phyloP scores from a whole-genome alignment of 768 basidiomycete species.

The Tricholoma sp. region DNA sequence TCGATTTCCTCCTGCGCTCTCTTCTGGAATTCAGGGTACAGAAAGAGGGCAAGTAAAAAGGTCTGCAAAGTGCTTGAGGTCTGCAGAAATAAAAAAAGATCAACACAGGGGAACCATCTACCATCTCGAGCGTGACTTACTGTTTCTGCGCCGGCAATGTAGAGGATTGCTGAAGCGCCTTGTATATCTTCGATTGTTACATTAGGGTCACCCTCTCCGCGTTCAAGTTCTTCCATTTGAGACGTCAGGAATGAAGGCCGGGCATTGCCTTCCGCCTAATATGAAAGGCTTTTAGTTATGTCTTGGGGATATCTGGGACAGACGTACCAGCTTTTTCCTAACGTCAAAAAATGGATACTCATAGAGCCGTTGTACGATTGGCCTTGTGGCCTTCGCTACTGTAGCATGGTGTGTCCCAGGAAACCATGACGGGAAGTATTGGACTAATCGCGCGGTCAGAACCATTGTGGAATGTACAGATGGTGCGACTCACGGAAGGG shows the following conservation, averaged over 20 bases:
- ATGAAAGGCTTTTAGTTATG: not conserved
- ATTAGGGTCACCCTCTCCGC: conserved; percentile 1
- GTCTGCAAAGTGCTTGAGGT: conserved; percentile 24
- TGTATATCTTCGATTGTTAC: conserved; percentile 8
- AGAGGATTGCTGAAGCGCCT: conserved; percentile 6
- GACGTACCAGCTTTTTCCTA: conserved; percentile 11
- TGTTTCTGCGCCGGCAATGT: conserved; percentile 14
- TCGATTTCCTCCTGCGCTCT: conserved; percentile 40
- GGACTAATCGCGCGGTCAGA: conserved; percentile 3
- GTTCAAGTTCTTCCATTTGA: conserved; percentile 7
- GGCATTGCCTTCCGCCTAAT: conserved; percentile 10
- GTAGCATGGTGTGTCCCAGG: conserved; percentile 16
- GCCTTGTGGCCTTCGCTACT: conserved; percentile 6
- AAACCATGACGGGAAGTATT: conserved; percentile 18
- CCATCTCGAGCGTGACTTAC: conserved; percentile 2
- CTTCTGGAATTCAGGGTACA: conserved; percentile 29
- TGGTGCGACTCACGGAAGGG: conserved; percentile 11
- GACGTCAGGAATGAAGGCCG: conserved; percentile 6
- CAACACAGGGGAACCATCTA: not conserved
- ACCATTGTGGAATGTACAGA: not conserved
- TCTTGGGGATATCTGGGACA: not conserved
- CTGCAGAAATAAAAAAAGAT: conserved; percentile 13
- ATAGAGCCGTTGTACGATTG: conserved; percentile 5
- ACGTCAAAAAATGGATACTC: conserved; percentile 10
- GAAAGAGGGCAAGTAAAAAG: conserved; percentile 36